Evolutionary conservation across 2,329 filamentous ascomycete species (phyloP).

Genomic region (Hypoxylon sp.): DNA sequence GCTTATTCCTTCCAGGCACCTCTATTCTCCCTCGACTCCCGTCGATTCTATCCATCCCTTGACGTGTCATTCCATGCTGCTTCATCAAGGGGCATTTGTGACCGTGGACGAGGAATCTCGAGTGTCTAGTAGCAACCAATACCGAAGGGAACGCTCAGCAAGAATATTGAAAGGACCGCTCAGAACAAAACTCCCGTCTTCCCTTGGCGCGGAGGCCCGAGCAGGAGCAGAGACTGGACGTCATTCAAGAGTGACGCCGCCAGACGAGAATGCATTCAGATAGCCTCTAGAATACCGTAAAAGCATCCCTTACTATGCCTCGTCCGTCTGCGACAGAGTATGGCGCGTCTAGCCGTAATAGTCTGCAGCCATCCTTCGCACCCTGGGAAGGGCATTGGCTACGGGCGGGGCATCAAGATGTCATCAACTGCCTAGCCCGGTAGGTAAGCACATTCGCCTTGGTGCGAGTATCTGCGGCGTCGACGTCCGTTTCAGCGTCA

Average conservation of each 20-base stretch:
- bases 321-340: too few relatives aligned
- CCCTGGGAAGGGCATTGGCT: too few relatives aligned
- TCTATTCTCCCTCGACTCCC: neutral
- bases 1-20: neutral
- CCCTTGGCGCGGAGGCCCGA: too few relatives aligned
- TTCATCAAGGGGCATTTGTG: neutral
- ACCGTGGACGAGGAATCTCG: neutral
- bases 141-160: neutral
- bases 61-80: neutral
- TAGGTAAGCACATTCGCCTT: too few relatives aligned
- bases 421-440: too few relatives aligned
- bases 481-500: too few relatives aligned
- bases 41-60: neutral
- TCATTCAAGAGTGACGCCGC: neutral
- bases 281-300: neutral
- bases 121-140: slow-evolving; percentile 18
- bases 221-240: too few relatives aligned
- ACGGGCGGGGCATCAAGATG: too few relatives aligned
- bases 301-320: neutral
- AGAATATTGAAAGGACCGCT: neutral
- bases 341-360: too few relatives aligned
- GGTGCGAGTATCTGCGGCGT: too few relatives aligned
- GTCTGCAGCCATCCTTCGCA: too few relatives aligned
- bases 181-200: too few relatives aligned
- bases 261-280: neutral